Evolutionary conservation across 192 early-diverging fungal genomes (phyloP).

Genomic region (Rhizophagus clarus): DNA sequence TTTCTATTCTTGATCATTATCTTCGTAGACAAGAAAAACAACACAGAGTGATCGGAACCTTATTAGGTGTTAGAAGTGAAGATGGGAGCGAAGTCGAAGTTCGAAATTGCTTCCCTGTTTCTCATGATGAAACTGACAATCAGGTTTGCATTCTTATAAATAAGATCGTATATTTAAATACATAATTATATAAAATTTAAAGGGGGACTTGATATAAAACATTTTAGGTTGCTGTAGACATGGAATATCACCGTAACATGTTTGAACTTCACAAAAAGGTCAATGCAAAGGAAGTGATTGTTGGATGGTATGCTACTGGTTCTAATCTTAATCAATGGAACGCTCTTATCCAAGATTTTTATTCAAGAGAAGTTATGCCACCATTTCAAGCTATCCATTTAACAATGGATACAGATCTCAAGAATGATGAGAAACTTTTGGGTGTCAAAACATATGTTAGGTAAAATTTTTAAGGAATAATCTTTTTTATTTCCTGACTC

Average conservation of each 20-base stretch:
- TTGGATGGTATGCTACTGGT: slow-evolving; percentile 93
- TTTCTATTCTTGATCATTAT: slow-evolving; percentile 92
- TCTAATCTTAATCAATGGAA: slow-evolving; percentile 66
- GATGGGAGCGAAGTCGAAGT: slow-evolving; percentile 89
- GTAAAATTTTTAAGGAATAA: slow-evolving; percentile 38
- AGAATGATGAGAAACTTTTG: slow-evolving; percentile 59
- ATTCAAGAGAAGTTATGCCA: slow-evolving; percentile 69
- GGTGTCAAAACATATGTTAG: slow-evolving; percentile 73
- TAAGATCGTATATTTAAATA: neutral
- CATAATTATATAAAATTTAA: too few species aligned
- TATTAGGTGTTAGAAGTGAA: slow-evolving; percentile 86
- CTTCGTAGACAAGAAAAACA: slow-evolving; percentile 83
- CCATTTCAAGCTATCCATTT: slow-evolving; percentile 82
- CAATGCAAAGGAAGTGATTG: slow-evolving; percentile 85
- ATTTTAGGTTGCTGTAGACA: slow-evolving; percentile 77
- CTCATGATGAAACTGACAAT: slow-evolving; percentile 76
- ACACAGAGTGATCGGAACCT: slow-evolving; percentile 84
- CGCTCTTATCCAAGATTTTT: slow-evolving; percentile 79
- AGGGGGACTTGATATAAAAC: neutral
- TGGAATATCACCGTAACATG: slow-evolving; percentile 88
- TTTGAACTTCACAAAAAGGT: slow-evolving; percentile 86
- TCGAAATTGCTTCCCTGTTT: slow-evolving; percentile 83
- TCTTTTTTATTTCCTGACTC: neutral
- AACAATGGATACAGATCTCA: slow-evolving; percentile 82
- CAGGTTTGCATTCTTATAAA: slow-evolving; percentile 42